Base-by-base conservation (phyloP, 352 stramenopile genomes). In the Phytophthora constricta region DNA sequence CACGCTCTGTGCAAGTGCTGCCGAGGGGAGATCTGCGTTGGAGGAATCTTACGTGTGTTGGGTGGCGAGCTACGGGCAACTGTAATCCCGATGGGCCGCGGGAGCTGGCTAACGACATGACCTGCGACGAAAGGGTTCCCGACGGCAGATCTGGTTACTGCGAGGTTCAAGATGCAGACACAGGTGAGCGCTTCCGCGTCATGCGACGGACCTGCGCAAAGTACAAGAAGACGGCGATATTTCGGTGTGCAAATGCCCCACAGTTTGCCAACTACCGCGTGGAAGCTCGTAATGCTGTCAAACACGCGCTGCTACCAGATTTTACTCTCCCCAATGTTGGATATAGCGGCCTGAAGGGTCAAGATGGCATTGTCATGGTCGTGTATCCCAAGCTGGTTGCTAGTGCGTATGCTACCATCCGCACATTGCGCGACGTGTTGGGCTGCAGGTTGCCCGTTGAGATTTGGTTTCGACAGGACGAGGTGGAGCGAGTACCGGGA, bases 301-400 rank as follows among this genome's bases (percentile, higher is more conserved):
- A 39, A 26, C 5, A 27, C 1, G 26, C 46, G 19, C 25, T 59
- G 10, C 14, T 17, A 16, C 39, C 49, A 10, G 39, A 16, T 3
- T 61, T 51, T 34, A 17, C 5, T 17, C 57, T 58, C 9, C 57
- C 45, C 3, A 65, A 65, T n/a, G 25, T 34, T 26, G 47, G 1
- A 19, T 5, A 5, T 2, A 57, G 42, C 27, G 47, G 50, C 3
- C 19, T 28, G 37, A 19, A 11, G 7, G 22, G 14, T 19, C 51
- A n/a, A 49, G 52, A 63, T 57, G 79, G 74, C 19, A 80, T 87
- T 58, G 58, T 80, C 28, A 79, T 87, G 62, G 74, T 84, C 13
- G 61, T 80, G 20, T 82, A 87, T 53, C 77, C 73, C 2, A 81
- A 81, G 37, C 42, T 79, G 37, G 55, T 84, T 31, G 60, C 70